Evolutionary conservation across 768 basidiomycete genomes (phyloP).

Genomic region (Tricholoma terreum): DNA sequence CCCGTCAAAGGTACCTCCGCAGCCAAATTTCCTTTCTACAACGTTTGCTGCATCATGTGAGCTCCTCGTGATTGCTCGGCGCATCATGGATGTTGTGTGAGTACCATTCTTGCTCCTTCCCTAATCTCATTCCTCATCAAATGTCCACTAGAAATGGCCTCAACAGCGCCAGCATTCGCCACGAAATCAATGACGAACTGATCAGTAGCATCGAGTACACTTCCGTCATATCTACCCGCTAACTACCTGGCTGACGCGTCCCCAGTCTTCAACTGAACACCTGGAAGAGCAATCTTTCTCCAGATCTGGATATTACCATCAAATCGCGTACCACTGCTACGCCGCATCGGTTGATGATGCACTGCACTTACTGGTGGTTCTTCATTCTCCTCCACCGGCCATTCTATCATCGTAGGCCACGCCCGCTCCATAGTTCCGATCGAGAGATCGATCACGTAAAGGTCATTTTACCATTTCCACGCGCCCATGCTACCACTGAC

Average conservation of each 20-base stretch:
- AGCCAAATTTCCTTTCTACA: slow-evolving; percentile 42
- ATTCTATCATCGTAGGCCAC: slow-evolving; percentile 43
- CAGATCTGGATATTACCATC: slow-evolving; percentile 49
- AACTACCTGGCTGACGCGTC: background rate
- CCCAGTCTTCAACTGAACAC: slow-evolving; percentile 43
- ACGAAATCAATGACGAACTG: slow-evolving; percentile 41
- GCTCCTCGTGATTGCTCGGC: slow-evolving; percentile 45
- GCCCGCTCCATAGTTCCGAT: slow-evolving; percentile 34
- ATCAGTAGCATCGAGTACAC: slow-evolving; percentile 55
- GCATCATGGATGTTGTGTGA: slow-evolving; percentile 56
- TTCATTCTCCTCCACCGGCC: slow-evolving; percentile 61
- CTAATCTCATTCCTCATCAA: background rate
- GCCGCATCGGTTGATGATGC: slow-evolving; percentile 55
- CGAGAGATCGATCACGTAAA: slow-evolving; percentile 51
- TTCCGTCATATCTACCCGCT: background rate
- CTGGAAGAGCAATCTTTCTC: slow-evolving; percentile 44
- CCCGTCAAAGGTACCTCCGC: slow-evolving; percentile 35
- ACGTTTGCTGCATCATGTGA: slow-evolving; percentile 49
- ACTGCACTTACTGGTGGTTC: slow-evolving; percentile 56
- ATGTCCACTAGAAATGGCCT: slow-evolving; percentile 38
- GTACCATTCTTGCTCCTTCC: slow-evolving; percentile 15
- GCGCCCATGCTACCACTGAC: slow-evolving; percentile 21
- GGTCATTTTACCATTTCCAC: slow-evolving; percentile 25
- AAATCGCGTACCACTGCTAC: slow-evolving; percentile 45
- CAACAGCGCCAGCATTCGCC: slow-evolving; percentile 36